Evolutionary conservation across 2,329 filamentous ascomycete genomes (phyloP), one percentile per base, ranked within the genome.

Genomic region (Leptoxyphium fumago): DNA sequence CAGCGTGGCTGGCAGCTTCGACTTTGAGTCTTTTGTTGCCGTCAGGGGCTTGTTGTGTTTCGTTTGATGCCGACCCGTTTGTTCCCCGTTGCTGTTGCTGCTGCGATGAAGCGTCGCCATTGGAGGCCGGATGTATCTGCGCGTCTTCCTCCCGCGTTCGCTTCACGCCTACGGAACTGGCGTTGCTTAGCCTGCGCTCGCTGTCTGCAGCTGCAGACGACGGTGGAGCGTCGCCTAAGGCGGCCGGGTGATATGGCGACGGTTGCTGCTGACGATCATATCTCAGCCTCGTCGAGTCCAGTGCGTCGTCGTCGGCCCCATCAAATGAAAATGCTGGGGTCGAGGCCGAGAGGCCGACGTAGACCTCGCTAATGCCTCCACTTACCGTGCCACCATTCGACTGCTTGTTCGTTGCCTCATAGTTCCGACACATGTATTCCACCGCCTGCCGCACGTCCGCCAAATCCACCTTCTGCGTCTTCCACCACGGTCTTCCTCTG

Each of bases 401-500:
- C 1, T 48, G 34, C 44, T 59, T 59, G 41, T 57, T 57, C 30
- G 65, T 59, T 14, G 60, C 55, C 49, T 71, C 68, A 54, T 71
- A 72, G 17, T 68, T 61, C 39, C 64, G 77, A 30, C 78, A 75
- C 70, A 95, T 82, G 43, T 84, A 72, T 44, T 82, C 79, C 53
- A 88, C 84, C 3, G 86, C 85, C 53, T 73, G 74, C 38, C 74
- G 66, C 49, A 93, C 83, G 48, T 82, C 77, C 17, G 72, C 69
- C 51, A 89, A 71, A 49, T 79, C 75, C 30, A 87, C 83, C 29
- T 77, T 76, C 43, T 94, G 66, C 45, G 77, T 73, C 47, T 80
- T 80, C 89, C 89, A 98, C 91, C 91, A 98, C 0, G 88, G 74
- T 53, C 78, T 73, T 32, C 83, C 84, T 42, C 79, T 68, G 38